Conservation (phyloP, 139 green algal genomes). For the Nannochloris sp. region DNA sequence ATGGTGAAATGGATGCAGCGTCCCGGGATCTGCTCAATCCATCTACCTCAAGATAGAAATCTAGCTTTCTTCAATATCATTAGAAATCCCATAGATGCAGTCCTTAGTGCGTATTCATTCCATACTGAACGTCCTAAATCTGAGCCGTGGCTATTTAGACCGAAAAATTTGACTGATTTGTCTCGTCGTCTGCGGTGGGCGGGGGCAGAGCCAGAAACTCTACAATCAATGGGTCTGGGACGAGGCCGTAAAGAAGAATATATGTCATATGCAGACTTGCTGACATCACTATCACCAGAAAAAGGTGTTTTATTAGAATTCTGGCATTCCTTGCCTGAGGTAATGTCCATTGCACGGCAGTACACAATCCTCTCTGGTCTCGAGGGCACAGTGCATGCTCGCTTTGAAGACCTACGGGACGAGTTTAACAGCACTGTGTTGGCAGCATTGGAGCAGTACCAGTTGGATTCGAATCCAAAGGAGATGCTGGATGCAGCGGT, state of each 20-base stretch:
- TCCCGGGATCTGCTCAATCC: background rate
- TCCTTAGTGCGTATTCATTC: background rate
- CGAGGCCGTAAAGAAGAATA: background rate
- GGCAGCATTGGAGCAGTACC: background rate
- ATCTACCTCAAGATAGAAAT: background rate
- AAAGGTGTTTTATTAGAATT: background rate
- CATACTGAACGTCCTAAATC: background rate
- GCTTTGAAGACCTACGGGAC: background rate
- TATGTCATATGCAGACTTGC: background rate
- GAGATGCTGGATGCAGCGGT: background rate
- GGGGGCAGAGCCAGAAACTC: background rate
- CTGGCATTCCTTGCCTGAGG: background rate
- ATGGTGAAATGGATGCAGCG: background rate
- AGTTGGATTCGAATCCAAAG: background rate
- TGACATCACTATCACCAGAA: background rate
- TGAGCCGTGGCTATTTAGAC: conserved; percentile 1
- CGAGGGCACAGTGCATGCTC: background rate
- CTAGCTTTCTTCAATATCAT: background rate
- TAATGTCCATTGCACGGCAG: background rate
- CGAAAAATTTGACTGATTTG: background rate
- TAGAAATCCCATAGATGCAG: conserved; percentile 1
- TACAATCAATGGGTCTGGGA: background rate
- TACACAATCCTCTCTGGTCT: background rate
- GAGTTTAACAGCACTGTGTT: background rate
- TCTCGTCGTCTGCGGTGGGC: background rate